phyloP scores from a whole-genome alignment of 208 protist genomes.

The Crithidia thermophila region DNA sequence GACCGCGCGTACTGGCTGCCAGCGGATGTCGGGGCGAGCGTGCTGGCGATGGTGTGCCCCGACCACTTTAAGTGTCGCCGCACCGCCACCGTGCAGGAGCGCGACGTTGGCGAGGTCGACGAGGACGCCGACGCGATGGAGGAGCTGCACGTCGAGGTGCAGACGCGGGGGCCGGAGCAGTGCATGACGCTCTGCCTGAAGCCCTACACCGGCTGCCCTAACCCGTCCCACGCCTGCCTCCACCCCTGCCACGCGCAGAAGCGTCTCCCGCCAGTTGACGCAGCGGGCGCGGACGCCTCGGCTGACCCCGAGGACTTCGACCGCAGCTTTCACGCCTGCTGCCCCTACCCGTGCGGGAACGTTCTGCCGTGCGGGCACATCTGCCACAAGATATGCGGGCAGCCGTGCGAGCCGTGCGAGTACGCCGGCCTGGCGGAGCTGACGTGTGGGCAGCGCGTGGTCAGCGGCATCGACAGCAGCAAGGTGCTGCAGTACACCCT shows the following conservation, averaged over 20 bases:
- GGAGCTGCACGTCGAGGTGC: conserved; percentile 31
- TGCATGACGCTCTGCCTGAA: conserved; percentile 77
- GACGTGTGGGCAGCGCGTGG: conserved; percentile 80
- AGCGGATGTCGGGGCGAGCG: conserved; percentile 38
- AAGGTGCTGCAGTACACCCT: conserved; percentile 52
- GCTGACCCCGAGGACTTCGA: conserved; percentile 1
- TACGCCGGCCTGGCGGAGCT: conserved; percentile 73
- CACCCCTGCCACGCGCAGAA: conserved; percentile 58
- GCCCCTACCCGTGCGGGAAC: conserved; percentile 76
- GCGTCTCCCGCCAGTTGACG: background rate
- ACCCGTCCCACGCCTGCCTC: conserved; percentile 72
- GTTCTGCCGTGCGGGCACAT: conserved; percentile 71
- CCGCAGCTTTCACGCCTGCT: conserved; percentile 44
- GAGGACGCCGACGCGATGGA: conserved; percentile 19
- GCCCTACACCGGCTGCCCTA: conserved; percentile 60
- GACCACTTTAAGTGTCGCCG: conserved; percentile 73
- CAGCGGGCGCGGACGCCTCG: background rate
- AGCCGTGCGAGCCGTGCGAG: conserved; percentile 68
- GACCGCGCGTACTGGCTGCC: conserved; percentile 74
- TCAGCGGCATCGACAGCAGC: conserved; percentile 59
- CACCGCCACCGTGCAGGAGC: conserved; percentile 53
- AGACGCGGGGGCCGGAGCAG: conserved; percentile 43
- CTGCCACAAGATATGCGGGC: conserved; percentile 68
- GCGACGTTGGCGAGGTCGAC: conserved; percentile 8
- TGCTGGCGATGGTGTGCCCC: conserved; percentile 72